These are phyloP conservation scores for Kappamyces sp. DNA, from an alignment of 192 early-diverging fungal species.

Conservation along the genomic window DNA sequence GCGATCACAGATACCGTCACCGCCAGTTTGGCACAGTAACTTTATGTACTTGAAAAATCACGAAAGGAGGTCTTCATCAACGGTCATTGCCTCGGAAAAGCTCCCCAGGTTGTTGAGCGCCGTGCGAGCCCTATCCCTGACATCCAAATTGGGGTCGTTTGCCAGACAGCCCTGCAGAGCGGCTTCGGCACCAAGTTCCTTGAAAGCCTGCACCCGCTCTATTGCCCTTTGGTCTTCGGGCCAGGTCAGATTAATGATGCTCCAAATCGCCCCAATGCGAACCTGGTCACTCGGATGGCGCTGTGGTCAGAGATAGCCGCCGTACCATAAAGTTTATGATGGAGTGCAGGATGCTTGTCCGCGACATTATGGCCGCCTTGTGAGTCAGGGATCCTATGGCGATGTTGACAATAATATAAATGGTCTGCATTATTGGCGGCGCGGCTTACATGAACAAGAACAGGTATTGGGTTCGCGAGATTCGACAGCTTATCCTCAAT, in stretches of 20 bases:
- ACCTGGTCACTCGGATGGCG: constrained; percentile 50
- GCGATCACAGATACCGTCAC: too few relatives aligned
- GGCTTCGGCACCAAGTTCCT: constrained; percentile 52
- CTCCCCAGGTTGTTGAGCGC: constrained; percentile 52
- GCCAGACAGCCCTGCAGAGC: constrained; percentile 44
- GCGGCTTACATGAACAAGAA: constrained; percentile 11
- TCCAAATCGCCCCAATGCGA: constrained; percentile 63
- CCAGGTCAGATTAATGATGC: constrained; percentile 71
- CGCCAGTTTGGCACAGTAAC: too few relatives aligned
- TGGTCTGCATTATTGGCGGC: constrained; percentile 31
- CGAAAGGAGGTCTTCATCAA: background rate
- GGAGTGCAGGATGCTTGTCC: constrained; percentile 19
- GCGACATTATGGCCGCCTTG: constrained; percentile 54
- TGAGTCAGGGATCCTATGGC: constrained; percentile 58
- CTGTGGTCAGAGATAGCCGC: constrained; percentile 26
- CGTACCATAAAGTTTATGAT: constrained; percentile 34
- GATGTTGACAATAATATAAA: constrained; percentile 71
- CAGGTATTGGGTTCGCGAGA: constrained; percentile 13
- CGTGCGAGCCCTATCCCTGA: constrained; percentile 65
- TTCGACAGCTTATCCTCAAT: constrained; percentile 58
- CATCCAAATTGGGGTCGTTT: constrained; percentile 59
- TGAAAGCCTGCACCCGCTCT: constrained; percentile 45
- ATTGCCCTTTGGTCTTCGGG: constrained; percentile 39
- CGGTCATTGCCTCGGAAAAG: background rate
- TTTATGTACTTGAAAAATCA: too few relatives aligned